Evolutionary conservation across 352 stramenopile genomes (phyloP), one percentile per base, ranked within the genome.

Genomic region (Globisporangium spinosum): DNA sequence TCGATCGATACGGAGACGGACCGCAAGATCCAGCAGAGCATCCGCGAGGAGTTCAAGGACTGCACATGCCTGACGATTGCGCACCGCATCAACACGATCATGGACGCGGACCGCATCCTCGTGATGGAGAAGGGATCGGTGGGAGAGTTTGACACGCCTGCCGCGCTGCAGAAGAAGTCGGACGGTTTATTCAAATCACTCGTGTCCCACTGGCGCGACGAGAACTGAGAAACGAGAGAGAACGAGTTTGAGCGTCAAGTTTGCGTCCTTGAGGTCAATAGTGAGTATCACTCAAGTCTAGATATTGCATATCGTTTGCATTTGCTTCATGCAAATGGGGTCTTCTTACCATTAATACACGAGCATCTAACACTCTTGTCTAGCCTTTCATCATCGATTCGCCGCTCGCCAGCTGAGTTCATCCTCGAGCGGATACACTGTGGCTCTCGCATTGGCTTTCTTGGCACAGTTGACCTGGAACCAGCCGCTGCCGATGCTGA

Each of bases 21-120:
- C 76, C 77, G 82, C 56, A 93, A 94, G 66, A 97, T 98, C 64
- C 89, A 96, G 74, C 75, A 77, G 23, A 97, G 88, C 27, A 98
- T 99, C 69, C 84, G 95, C 27, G 74, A 96, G 57, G 94, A 98
- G 59, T 99, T 99, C 77, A 69, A 70, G 1, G 82, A 97, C 43
- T 90, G 86, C 23, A 99, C 97, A 23, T 87, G 97, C 43, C 79
- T 99, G 12, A 99, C 97, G 5, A 98, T 99, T 69, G 97, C 97
- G 8, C 97, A 99, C 73, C 83, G 97, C n/a, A 85, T 99, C 34
- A 97, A 98, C 68, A 99, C 97, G 15, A 98, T 99, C 71, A 81
- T 99, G 68, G 96, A 99, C 59, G 94, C 90, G 35, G 97, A 99
- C 65, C 85, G 89, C 61, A 94, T 99, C 43, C 77, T 99, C 20